Conservation (phyloP, 2,329 filamentous ascomycete genomes). For the Cercospora beticola region DNA sequence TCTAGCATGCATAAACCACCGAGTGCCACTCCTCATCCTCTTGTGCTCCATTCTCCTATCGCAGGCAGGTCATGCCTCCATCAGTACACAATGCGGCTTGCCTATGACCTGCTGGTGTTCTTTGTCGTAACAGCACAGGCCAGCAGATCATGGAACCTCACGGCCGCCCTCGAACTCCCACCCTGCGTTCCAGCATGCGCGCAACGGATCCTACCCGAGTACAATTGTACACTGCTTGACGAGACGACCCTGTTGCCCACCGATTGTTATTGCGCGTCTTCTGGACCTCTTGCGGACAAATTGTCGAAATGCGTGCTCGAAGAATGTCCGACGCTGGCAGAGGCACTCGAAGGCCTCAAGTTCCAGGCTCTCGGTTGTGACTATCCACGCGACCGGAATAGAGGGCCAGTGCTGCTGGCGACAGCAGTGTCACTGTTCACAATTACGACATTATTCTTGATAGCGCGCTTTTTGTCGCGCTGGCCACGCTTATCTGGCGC, state of each 20-base stretch:
- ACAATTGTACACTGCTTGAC: constrained; percentile 1
- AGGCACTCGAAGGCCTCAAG: constrained; percentile 6
- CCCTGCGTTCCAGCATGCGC: constrained; percentile 1
- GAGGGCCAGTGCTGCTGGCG: background rate
- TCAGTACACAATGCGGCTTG: background rate
- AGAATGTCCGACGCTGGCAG: constrained; percentile 6
- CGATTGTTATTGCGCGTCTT: constrained; percentile 8
- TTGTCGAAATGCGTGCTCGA: constrained; percentile 4
- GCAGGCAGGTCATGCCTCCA: background rate
- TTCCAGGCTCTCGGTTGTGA: constrained; percentile 9
- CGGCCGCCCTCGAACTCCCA: constrained; percentile 1
- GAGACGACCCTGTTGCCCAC: background rate
- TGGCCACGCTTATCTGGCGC: constrained; percentile 8
- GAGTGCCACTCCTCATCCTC: background rate
- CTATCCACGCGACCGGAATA: constrained; percentile 1
- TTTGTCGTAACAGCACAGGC: background rate
- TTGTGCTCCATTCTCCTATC: background rate
- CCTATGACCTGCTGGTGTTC: background rate
- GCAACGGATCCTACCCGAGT: background rate
- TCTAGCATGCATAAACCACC: background rate
- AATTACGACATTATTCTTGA: constrained; percentile 7
- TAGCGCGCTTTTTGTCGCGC: constrained; percentile 13
- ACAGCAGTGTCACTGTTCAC: constrained; percentile 6
- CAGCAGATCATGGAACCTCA: constrained; percentile 1
- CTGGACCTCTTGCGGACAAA: background rate